phyloP scores from a whole-genome alignment of 495 filamentous ascomycete genomes.

The Chaetomium fimeti region DNA sequence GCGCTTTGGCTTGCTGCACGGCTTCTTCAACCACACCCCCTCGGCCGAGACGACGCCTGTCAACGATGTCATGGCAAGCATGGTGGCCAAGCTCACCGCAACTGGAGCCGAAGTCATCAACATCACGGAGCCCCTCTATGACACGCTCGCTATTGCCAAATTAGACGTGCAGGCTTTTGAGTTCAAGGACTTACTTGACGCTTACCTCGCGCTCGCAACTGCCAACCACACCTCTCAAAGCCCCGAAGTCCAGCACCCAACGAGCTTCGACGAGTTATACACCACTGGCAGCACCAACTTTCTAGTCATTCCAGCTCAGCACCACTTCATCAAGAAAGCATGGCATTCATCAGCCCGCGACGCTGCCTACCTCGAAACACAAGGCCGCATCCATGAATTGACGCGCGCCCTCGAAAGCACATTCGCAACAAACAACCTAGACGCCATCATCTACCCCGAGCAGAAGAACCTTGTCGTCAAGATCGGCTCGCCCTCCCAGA shows the following conservation, averaged over 20 bases:
- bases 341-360: conserved; percentile 49
- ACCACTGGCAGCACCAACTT: conserved; percentile 39
- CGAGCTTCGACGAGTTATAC: conserved; percentile 48
- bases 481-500: conserved; percentile 54
- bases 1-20: conserved; percentile 49
- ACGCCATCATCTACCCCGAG: conserved; percentile 64
- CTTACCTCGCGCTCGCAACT: conserved; percentile 43
- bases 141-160: conserved; percentile 44
- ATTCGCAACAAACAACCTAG: conserved; percentile 50
- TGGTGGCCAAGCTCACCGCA: conserved; percentile 35
- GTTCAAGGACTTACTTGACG: conserved; percentile 51
- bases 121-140: conserved; percentile 52
- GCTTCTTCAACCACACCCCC: conserved; percentile 49
- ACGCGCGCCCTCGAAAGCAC: conserved; percentile 47
- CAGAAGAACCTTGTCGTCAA: conserved; percentile 62
- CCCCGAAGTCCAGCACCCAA: conserved; percentile 33
- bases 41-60: conserved; percentile 54
- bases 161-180: conserved; percentile 61
- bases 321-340: conserved; percentile 51
- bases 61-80: conserved; percentile 46
- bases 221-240: no score
- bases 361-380: conserved; percentile 43
- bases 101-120: conserved; percentile 46
- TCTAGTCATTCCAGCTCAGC: conserved; percentile 58
- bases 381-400: conserved; percentile 48